Conservation (phyloP, 1,284 basidiomycete genomes). For the Microbotryum intermedium region DNA sequence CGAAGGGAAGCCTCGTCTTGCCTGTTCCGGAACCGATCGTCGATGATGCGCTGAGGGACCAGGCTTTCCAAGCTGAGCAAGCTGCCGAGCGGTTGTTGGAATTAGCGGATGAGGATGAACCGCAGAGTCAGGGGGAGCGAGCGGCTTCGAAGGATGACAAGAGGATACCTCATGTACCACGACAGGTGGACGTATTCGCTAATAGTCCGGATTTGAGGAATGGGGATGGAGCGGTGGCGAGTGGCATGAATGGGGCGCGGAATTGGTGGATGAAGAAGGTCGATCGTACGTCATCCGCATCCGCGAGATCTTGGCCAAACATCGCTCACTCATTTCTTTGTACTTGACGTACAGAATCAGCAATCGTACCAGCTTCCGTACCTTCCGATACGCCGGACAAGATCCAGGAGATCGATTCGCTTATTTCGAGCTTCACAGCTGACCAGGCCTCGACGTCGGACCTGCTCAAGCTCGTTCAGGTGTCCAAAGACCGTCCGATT, state of each 20-base stretch:
- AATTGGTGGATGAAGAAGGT: constrained; percentile 20
- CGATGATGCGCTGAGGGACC: constrained; percentile 70
- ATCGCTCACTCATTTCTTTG: no score
- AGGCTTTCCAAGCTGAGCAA: constrained; percentile 79
- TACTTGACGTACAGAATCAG: not conserved
- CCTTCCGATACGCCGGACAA: constrained; percentile 1
- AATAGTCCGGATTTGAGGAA: constrained; percentile 24
- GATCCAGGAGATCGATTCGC: constrained; percentile 4
- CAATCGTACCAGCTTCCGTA: not conserved
- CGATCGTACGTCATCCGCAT: constrained; percentile 4
- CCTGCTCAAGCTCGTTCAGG: not conserved
- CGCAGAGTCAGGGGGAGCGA: not conserved
- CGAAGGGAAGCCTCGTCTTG: not conserved
- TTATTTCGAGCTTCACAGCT: not conserved
- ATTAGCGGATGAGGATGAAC: constrained; percentile 9
- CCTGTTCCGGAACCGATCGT: constrained; percentile 50
- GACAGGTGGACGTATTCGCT: constrained; percentile 12
- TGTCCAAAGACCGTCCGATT: constrained; percentile 15
- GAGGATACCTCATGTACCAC: no score
- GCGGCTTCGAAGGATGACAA: not conserved
- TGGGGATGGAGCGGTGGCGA: not conserved
- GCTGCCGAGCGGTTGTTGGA: constrained; percentile 53
- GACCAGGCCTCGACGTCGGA: not conserved
- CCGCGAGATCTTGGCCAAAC: not conserved
- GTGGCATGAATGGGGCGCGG: not conserved